These are phyloP conservation scores for Polymyxa betae DNA, from an alignment of 208 protist genomes.

Conservation along the genomic window DNA sequence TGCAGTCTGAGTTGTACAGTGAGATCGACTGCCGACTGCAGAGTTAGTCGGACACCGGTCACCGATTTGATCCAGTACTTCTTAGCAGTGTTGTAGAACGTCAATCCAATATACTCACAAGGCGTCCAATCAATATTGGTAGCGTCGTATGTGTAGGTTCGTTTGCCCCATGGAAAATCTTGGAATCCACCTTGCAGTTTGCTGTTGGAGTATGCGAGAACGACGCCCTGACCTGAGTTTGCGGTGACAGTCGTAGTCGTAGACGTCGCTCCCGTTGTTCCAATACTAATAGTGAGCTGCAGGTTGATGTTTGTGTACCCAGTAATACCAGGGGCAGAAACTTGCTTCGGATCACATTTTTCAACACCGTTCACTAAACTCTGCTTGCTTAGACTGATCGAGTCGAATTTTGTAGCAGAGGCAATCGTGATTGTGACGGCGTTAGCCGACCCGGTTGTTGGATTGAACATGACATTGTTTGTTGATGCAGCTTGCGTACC, in stretches of 20 bases:
- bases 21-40: neutral
- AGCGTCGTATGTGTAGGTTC: conserved; percentile 7
- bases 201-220: neutral
- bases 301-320: conserved; percentile 1
- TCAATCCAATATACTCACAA: conserved; percentile 31
- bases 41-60: neutral
- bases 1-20: conserved; percentile 7
- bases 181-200: neutral
- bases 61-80: conserved; percentile 43
- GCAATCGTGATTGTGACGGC: neutral
- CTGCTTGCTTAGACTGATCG: neutral
- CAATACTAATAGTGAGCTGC: neutral
- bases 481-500: neutral
- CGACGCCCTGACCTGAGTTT: neutral
- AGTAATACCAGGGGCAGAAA: neutral
- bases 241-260: neutral
- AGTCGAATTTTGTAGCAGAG: neutral
- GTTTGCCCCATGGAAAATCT: neutral
- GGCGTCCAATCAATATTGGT: neutral
- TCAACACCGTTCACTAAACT: neutral
- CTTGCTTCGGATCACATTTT: neutral
- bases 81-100: conserved; percentile 39
- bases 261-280: neutral
- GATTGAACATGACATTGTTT: neutral
- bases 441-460: neutral